A percentile compares a stretch with the other conserved stretches of the same genome.
phyloP scores from a whole-genome alignment of 352 stramenopile species.

The Phytophthora constricta region DNA sequence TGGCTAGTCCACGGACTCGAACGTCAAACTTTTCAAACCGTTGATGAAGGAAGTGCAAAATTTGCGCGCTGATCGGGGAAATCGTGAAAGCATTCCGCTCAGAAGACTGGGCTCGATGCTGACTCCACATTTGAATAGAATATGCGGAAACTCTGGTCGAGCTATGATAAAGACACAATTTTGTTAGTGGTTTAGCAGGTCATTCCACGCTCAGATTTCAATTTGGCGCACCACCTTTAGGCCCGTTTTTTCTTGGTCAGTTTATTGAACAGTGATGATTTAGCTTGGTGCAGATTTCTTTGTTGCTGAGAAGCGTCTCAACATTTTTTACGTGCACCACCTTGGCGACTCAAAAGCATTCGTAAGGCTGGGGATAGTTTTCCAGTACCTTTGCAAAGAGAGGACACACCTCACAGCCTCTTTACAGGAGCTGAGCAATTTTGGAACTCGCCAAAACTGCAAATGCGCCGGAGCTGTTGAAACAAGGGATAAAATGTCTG shows the following conservation, averaged over 20 bases:
- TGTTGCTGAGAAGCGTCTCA: conserved; percentile 48
- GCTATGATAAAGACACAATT: not conserved
- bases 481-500: no score
- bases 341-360: not conserved
- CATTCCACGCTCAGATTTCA: no score
- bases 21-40: conserved; percentile 56
- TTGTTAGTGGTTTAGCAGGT: no score
- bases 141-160: conserved; percentile 51
- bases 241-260: no score
- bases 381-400: not conserved
- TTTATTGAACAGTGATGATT: no score
- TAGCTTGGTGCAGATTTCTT: conserved; percentile 39
- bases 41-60: conserved; percentile 32
- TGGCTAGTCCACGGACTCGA: conserved; percentile 35
- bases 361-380: not conserved
- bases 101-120: conserved; percentile 37
- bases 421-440: conserved; percentile 53
- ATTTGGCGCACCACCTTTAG: conserved; percentile 47
- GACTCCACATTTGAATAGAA: conserved; percentile 43
- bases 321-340: conserved; percentile 44
- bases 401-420: conserved; percentile 41
- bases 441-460: conserved; percentile 55
- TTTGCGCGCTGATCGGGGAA: conserved; percentile 41
- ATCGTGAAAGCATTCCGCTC: conserved; percentile 56
- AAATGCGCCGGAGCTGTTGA: conserved; percentile 42